Percentiles rank a stretch among this genome's conserved stretches.
These are phyloP conservation scores for Yarrowia yakushimensis DNA, from an alignment of 805 yeast genomes.

Conservation along the genomic window DNA sequence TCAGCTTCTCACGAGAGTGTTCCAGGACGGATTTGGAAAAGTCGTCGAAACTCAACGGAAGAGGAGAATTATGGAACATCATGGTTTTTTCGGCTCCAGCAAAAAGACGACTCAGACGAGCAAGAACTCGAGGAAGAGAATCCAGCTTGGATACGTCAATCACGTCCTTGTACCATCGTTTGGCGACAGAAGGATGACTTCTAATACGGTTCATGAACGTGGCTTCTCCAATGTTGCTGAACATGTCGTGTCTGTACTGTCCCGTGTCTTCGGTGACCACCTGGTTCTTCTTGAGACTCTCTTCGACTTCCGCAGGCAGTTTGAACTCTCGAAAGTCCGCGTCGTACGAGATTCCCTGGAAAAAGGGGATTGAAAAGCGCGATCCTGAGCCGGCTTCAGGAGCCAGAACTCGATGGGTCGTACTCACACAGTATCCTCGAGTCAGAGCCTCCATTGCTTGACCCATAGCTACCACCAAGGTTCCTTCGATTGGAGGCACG, in stretches of 20 bases:
- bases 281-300: background rate
- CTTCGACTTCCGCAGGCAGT: background rate
- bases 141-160: conserved; percentile 20
- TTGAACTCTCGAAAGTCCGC: conserved; percentile 6
- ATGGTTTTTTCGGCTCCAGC: conserved; percentile 28
- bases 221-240: conserved; percentile 17
- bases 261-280: background rate
- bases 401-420: conserved; percentile 15
- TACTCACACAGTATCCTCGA: conserved; percentile 10
- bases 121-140: conserved; percentile 27
- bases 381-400: conserved; percentile 12
- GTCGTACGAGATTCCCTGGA: conserved; percentile 21
- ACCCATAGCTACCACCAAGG: conserved; percentile 21
- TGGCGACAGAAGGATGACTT: conserved; percentile 8
- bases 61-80: conserved; percentile 25
- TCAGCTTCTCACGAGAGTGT: conserved; percentile 29
- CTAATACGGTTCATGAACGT: conserved; percentile 10
- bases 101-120: conserved; percentile 29
- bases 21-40: conserved; percentile 30
- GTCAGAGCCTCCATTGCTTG: conserved; percentile 25
- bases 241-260: conserved; percentile 18
- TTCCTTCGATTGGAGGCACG: conserved; percentile 7
- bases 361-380: conserved; percentile 12
- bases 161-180: background rate
- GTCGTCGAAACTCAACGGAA: conserved; percentile 30